These are phyloP conservation scores for Pouteria glomerata DNA, from an alignment of 148 eudicot species.

Conservation along the genomic window DNA sequence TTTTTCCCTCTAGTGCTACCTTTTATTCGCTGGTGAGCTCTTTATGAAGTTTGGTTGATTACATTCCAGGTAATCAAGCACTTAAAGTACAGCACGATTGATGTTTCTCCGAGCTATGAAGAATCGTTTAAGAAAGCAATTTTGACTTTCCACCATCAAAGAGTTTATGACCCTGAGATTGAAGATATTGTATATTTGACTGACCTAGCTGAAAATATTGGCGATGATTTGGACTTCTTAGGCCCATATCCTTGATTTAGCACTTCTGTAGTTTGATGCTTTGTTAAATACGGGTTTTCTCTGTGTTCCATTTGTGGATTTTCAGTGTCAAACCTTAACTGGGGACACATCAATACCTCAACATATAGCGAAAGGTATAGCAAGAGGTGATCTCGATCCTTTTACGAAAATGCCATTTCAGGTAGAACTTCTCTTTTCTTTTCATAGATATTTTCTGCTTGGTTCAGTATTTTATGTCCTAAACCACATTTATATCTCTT, in stretches of 20 bases:
- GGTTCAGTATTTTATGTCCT: background rate
- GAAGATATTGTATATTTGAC: slow-evolving; percentile 77
- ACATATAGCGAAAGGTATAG: slow-evolving; percentile 68
- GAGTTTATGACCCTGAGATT: slow-evolving; percentile 68
- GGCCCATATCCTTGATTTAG: slow-evolving; percentile 92
- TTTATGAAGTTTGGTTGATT: background rate
- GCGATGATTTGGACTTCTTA: slow-evolving; percentile 68
- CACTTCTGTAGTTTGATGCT: slow-evolving; percentile 12
- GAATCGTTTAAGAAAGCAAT: slow-evolving; percentile 84
- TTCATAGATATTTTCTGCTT: background rate
- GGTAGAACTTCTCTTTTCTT: slow-evolving; percentile 32
- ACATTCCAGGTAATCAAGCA: slow-evolving; percentile 81
- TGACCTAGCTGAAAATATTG: slow-evolving; percentile 31
- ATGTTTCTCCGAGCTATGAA: slow-evolving; percentile 75
- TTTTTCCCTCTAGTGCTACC: background rate
- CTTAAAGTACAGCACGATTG: slow-evolving; percentile 59
- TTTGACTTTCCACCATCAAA: slow-evolving; percentile 88
- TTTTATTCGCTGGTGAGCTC: background rate
- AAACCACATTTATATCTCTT: background rate
- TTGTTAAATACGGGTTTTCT: background rate
- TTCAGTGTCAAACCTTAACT: slow-evolving; percentile 51
- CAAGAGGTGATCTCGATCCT: slow-evolving; percentile 83
- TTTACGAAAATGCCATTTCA: slow-evolving; percentile 72
- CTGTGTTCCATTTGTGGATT: background rate
- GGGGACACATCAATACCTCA: slow-evolving; percentile 54